These are phyloP conservation scores for Acanthamoeba rhysodes DNA, from an alignment of 208 protist species.

Conservation along the genomic window DNA sequence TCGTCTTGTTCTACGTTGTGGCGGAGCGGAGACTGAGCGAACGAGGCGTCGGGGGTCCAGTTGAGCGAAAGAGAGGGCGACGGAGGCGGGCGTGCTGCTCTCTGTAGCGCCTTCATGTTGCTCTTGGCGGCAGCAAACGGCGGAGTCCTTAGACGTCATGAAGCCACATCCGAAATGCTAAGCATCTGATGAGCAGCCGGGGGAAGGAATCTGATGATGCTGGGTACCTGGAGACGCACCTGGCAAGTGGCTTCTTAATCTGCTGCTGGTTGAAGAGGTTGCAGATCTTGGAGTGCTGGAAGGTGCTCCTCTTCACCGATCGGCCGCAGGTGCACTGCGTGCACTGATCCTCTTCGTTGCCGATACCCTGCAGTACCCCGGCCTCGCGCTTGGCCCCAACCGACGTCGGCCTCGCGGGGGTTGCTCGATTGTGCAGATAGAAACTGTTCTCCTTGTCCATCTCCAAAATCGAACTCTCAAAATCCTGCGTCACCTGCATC, in stretches of 20 bases:
- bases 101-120: slow-evolving; percentile 13
- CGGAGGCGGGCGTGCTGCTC: not conserved
- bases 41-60: slow-evolving; percentile 18
- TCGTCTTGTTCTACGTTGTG: not conserved
- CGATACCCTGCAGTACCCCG: not conserved
- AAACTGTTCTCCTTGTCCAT: slow-evolving; percentile 59
- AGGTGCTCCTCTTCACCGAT: not conserved
- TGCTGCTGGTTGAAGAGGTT: not conserved
- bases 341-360: not conserved
- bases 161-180: not conserved
- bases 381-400: not conserved
- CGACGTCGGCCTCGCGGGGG: not conserved
- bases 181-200: not conserved
- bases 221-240: slow-evolving; percentile 32
- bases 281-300: slow-evolving; percentile 59
- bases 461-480: not conserved
- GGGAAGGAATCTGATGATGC: too few species aligned
- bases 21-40: not conserved
- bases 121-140: slow-evolving; percentile 10
- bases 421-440: slow-evolving; percentile 7
- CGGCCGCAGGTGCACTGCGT: slow-evolving; percentile 24
- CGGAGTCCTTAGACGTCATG: not conserved
- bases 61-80: slow-evolving; percentile 1
- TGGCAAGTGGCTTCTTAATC: not conserved
- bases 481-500: not conserved